Percentiles rank a stretch among this genome's conserved stretches.
phyloP scores from a whole-genome alignment of 208 protist genomes.

The Wallacemonas rigidus region DNA sequence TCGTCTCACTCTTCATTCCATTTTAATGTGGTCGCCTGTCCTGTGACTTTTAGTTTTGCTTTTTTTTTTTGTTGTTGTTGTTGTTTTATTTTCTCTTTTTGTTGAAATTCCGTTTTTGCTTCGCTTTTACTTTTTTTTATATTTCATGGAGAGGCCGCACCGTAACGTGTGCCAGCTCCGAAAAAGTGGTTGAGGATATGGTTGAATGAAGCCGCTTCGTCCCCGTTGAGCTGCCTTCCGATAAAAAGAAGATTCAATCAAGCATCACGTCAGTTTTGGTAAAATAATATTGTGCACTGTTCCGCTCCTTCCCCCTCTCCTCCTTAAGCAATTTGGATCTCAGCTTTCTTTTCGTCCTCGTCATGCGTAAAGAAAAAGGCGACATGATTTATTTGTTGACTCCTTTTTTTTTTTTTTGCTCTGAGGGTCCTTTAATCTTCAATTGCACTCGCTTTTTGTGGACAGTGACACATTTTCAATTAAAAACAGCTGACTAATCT shows the following conservation, averaged over 20 bases:
- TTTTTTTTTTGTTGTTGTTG: neutral
- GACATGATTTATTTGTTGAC: too few relatives aligned
- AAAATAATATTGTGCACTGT: neutral
- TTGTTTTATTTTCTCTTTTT: neutral
- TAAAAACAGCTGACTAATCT: neutral
- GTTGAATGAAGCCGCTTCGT: neutral
- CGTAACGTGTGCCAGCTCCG: neutral
- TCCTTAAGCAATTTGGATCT: too few relatives aligned
- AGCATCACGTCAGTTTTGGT: neutral
- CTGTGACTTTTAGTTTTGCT: neutral
- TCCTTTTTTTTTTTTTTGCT: neutral
- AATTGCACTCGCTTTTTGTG: too few relatives aligned
- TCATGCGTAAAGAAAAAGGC: too few relatives aligned
- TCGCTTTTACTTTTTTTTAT: neutral
- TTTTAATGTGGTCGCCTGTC: too few relatives aligned
- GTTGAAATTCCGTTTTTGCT: neutral
- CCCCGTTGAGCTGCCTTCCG: slow-evolving; percentile 2
- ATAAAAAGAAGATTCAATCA: slow-evolving; percentile 21
- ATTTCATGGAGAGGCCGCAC: neutral
- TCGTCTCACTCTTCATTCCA: too few relatives aligned
- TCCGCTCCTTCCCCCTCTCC: too few relatives aligned
- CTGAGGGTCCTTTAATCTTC: too few relatives aligned
- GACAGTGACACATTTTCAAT: too few relatives aligned
- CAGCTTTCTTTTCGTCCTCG: too few relatives aligned
- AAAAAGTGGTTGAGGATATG: neutral